phyloP scores from a whole-genome alignment of 306 rosid genomes.

The Gastrolobium villosum region DNA sequence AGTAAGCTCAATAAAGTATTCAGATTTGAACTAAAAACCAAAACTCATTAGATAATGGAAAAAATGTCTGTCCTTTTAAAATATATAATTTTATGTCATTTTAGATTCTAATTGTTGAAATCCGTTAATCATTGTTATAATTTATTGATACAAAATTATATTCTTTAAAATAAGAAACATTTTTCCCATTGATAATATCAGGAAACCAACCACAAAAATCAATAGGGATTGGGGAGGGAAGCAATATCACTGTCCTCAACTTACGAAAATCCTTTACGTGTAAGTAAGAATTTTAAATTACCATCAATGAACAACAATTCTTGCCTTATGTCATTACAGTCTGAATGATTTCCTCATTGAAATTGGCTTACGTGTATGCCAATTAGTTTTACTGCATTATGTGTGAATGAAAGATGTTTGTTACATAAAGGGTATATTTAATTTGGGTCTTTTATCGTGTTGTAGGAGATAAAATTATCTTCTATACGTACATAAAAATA shows the following conservation, averaged over 20 bases:
- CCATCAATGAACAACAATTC: slow-evolving; percentile 10
- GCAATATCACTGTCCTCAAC: slow-evolving; percentile 14
- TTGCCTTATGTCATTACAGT: neutral
- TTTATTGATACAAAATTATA: no score
- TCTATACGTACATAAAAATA: no score
- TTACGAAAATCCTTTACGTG: slow-evolving; percentile 41
- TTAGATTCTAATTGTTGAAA: no score
- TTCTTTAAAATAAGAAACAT: neutral
- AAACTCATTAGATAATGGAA: neutral
- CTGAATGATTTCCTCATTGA: neutral
- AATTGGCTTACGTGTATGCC: slow-evolving; percentile 24
- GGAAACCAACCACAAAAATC: slow-evolving; percentile 7
- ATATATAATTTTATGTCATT: no score
- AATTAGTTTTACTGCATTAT: neutral
- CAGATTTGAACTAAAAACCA: neutral
- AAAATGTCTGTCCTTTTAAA: no score
- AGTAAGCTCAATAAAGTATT: slow-evolving; percentile 33
- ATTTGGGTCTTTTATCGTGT: no score
- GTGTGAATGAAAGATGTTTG: neutral
- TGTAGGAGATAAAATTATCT: no score
- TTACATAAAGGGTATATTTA: neutral
- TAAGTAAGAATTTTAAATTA: slow-evolving; percentile 33
- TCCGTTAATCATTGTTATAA: no score
- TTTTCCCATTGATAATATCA: no score
- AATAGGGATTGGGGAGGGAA: neutral